phyloP scores from a whole-genome alignment of 2,329 filamentous ascomycete species.

The Calonectria hawksworthii region DNA sequence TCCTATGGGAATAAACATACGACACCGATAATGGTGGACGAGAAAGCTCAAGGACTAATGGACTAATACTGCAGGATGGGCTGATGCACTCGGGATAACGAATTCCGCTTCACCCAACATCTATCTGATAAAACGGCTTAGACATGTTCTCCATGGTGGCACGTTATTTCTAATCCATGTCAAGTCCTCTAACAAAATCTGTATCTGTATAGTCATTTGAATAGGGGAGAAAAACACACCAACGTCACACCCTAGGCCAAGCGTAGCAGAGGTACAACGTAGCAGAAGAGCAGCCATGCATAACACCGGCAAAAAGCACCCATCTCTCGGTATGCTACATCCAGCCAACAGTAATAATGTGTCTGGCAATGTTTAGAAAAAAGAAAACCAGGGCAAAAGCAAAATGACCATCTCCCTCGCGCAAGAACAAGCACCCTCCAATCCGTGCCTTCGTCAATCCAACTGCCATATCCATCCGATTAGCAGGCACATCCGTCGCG shows the following conservation, averaged over 20 bases:
- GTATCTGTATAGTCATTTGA: slow-evolving; percentile 3
- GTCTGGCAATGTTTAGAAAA: slow-evolving; percentile 22
- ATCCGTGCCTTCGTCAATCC: slow-evolving; percentile 23
- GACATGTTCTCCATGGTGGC: not conserved
- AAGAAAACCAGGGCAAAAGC: slow-evolving; percentile 23
- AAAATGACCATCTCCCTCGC: slow-evolving; percentile 30
- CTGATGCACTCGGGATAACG: not conserved
- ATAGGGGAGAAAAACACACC: not conserved
- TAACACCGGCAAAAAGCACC: slow-evolving; percentile 43
- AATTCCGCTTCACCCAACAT: not conserved
- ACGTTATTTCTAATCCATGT: slow-evolving; percentile 3
- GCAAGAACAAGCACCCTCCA: slow-evolving; percentile 15
- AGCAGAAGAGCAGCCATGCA: slow-evolving; percentile 41
- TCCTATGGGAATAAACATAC: not conserved
- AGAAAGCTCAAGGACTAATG: not conserved
- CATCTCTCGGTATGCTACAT: slow-evolving; percentile 45
- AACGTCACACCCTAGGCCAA: not conserved
- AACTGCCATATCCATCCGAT: slow-evolving; percentile 42
- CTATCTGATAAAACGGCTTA: not conserved
- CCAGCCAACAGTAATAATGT: slow-evolving; percentile 42
- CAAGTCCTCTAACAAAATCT: slow-evolving; percentile 12
- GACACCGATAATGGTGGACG: not conserved
- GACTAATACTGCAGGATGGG: not conserved
- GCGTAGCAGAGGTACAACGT: slow-evolving; percentile 10
- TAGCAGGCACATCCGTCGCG: slow-evolving; percentile 95